Base-by-base conservation (phyloP, 208 protist species). In the Blastocrithidia nonstop region DNA sequence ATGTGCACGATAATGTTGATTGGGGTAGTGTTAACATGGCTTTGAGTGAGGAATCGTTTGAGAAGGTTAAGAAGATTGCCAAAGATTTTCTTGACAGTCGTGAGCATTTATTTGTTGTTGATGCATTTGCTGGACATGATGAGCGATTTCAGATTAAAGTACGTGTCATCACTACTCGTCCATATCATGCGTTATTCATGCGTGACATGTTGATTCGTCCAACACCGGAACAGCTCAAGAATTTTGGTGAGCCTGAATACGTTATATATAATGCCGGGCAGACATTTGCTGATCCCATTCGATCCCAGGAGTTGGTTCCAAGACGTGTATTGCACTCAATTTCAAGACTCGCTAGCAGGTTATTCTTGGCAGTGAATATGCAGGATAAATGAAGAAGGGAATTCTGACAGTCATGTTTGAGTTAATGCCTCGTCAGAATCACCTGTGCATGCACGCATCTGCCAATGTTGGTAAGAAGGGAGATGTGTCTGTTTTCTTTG, bases 351-450 rank as follows among this genome's bases (percentile, higher is more conserved):
- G 61, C 36, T 86, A 95, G 62, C 73, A 95, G 69, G 86, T 97
- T 26, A 97, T 97, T 49, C 68, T 96, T 7, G 95, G 95, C 46
- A 95, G 93, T 17, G 73, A 97, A 68, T 98, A 98, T 60, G 88
- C 94, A 4, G 95, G 95, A 41, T 94, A 98, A 66, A 98, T 98
- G 94, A 98, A 98, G 79, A 98, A 98, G 71, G 94, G 94, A 53
- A 79, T 97, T 36, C 87, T 97, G 57, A 96, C 92, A 15, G 74
- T 97, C 33, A 96, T 97, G 90, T 80, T 96, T 57, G 96, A 98
- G 58, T 54, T 93, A 27, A 93, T 97, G 80, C 93, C 94, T 33
- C 84, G 85, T 47, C 60, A 69, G 49, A 71, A 73, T 40, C 72
- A 95, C 50, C 73, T 98, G 6, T 92, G 86, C 50, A 71, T 98